phyloP scores from a whole-genome alignment of 106 monocot genomes.

The Apostasia ramifera region DNA sequence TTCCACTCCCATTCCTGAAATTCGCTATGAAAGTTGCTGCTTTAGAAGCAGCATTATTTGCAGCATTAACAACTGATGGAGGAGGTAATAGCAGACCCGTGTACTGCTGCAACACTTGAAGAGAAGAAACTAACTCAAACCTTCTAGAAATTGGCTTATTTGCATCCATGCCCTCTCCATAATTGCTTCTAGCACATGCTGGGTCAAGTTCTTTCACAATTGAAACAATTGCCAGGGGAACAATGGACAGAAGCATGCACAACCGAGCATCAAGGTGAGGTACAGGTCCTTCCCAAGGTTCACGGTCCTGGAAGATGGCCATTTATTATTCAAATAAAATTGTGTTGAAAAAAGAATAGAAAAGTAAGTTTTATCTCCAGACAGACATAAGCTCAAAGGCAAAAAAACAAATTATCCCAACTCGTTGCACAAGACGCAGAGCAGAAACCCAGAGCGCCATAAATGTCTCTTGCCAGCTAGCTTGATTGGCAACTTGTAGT shows the following conservation, averaged over 20 bases:
- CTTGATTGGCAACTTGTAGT: constrained; percentile 71
- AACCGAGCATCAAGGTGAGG: constrained; percentile 83
- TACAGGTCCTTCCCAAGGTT: constrained; percentile 74
- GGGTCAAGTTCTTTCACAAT: constrained; percentile 50
- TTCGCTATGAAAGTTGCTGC: constrained; percentile 63
- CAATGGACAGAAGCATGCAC: constrained; percentile 71
- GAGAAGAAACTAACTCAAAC: constrained; percentile 64
- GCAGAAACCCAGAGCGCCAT: constrained; percentile 88
- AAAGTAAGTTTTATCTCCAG: background rate
- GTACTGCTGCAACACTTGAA: constrained; percentile 72
- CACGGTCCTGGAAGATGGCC: constrained; percentile 45
- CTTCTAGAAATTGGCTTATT: constrained; percentile 43
- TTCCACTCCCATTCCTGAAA: constrained; percentile 36
- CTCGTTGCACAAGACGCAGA: constrained; percentile 82
- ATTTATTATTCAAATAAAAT: constrained; percentile 8
- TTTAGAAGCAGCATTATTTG: constrained; percentile 82
- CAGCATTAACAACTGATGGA: constrained; percentile 46
- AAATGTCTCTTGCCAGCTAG: constrained; percentile 96
- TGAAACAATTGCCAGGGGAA: constrained; percentile 62
- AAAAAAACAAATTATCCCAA: constrained; percentile 28
- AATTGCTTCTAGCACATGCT: background rate
- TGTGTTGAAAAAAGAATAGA: background rate
- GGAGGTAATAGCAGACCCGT: constrained; percentile 69
- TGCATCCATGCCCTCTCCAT: constrained; percentile 19
- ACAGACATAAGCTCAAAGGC: background rate